Evolutionary conservation across 495 filamentous ascomycete genomes (phyloP).

Genomic region (Penicillium macrosclerotiorum): DNA sequence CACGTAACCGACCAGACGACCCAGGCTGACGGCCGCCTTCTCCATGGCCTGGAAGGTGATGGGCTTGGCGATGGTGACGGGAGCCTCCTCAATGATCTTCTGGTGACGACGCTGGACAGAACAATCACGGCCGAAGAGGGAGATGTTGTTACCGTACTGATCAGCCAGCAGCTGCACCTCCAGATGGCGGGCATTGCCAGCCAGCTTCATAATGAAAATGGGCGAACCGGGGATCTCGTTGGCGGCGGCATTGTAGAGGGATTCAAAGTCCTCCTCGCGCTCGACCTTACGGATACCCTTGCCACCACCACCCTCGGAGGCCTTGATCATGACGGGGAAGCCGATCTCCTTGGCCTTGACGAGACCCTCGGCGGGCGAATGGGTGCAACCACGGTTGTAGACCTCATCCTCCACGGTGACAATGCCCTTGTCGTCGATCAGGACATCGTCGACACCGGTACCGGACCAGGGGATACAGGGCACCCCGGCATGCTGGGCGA

Average conservation of each 20-base stretch:
- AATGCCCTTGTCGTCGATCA: constrained; percentile 75
- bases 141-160: constrained; percentile 99
- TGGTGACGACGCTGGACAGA: constrained; percentile 98
- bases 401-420: constrained; percentile 86
- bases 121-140: constrained; percentile 96
- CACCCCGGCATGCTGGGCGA: constrained; percentile 94
- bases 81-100: constrained; percentile 99
- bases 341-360: constrained; percentile 85
- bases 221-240: constrained; percentile 98
- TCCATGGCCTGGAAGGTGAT: constrained; percentile 94
- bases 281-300: constrained; percentile 99
- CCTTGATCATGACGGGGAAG: constrained; percentile 99
- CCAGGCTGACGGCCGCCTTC: constrained; percentile 90
- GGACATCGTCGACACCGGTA: constrained; percentile 80
- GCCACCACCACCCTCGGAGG: constrained; percentile 98
- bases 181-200: constrained; percentile 92
- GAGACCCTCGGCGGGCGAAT: constrained; percentile 83
- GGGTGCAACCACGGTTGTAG: constrained; percentile 89
- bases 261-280: constrained; percentile 75
- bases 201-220: constrained; percentile 99
- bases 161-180: constrained; percentile 97
- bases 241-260: constrained; percentile 89
- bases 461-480: constrained; percentile 99
- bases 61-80: constrained; percentile 89
- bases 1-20: constrained; percentile 93